These are phyloP conservation scores for Leptographium radiaticola DNA, from an alignment of 2,329 filamentous ascomycete species.

Conservation along the genomic window DNA sequence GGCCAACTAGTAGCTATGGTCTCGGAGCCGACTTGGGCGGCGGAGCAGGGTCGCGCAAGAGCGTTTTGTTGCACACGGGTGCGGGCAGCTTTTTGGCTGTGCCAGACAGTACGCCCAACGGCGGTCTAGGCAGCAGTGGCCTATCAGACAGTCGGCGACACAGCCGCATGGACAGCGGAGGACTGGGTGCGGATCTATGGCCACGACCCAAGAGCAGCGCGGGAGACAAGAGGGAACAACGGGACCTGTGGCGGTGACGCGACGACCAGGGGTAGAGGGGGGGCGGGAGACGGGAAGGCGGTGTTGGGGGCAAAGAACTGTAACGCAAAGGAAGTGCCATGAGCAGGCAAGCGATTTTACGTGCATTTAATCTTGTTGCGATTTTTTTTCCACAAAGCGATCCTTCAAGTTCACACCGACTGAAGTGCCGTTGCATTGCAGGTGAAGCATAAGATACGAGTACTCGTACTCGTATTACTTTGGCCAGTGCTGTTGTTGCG, in stretches of 20 bases:
- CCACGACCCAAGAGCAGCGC: slow-evolving; percentile 30
- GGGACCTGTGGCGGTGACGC: slow-evolving; percentile 29
- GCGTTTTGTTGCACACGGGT: slow-evolving; percentile 39
- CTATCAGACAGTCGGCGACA: background rate
- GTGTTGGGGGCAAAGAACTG: too few species aligned
- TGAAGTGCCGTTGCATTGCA: too few species aligned
- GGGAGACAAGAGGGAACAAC: slow-evolving; percentile 23
- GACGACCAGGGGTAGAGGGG: background rate
- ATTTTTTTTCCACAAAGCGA: too few species aligned
- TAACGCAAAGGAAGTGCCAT: background rate
- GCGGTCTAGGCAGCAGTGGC: slow-evolving; percentile 10
- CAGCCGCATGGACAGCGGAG: slow-evolving; percentile 6
- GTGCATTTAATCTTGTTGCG: background rate
- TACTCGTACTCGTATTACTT: too few species aligned
- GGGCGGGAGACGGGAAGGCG: background rate
- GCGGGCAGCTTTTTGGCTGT: slow-evolving; percentile 40
- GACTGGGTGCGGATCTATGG: slow-evolving; percentile 23
- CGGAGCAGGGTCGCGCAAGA: slow-evolving; percentile 35
- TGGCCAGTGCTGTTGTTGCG: too few species aligned
- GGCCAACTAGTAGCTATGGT: slow-evolving; percentile 44
- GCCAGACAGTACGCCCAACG: slow-evolving; percentile 19
- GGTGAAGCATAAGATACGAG: too few species aligned
- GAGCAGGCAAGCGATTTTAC: background rate
- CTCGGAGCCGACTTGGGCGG: slow-evolving; percentile 40
- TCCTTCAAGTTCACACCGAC: too few species aligned